A percentile compares a stretch with the other conserved stretches of the same genome.
These are phyloP conservation scores for Magnolia changhungtana DNA, from an alignment of 164 flowering plant genomes.

Conservation along the genomic window DNA sequence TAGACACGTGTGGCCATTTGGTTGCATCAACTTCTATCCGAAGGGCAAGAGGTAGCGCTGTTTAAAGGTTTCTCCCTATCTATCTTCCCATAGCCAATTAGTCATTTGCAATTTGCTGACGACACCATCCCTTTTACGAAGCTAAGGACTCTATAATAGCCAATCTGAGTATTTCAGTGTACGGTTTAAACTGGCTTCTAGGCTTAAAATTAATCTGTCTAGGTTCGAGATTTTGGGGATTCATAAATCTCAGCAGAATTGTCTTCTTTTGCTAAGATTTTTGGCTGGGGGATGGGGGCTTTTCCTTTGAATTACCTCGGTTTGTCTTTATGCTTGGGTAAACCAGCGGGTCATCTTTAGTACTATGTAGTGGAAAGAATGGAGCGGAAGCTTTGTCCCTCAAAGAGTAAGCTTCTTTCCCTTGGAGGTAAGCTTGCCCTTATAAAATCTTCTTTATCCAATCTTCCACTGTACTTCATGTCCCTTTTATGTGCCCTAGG, in stretches of 20 bases:
- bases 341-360: not conserved
- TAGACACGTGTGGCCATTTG: too few species aligned
- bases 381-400: not conserved
- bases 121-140: not conserved
- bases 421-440: not conserved
- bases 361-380: not conserved
- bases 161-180: not conserved
- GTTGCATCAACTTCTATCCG: not conserved
- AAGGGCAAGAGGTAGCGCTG: not conserved
- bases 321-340: not conserved
- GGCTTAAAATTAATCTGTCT: not conserved
- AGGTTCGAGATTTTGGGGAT: not conserved
- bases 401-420: not conserved
- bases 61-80: not conserved
- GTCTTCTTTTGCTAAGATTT: not conserved
- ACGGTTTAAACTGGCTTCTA: not conserved
- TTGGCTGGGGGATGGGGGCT: not conserved
- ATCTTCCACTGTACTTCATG: not conserved
- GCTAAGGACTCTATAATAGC: not conserved
- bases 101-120: not conserved
- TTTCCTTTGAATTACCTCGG: not conserved
- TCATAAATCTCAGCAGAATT: not conserved
- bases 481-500: not conserved
- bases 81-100: not conserved
- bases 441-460: not conserved